phyloP scores from a whole-genome alignment of 2,329 filamentous ascomycete genomes.

The Sporothrix curviconia region DNA sequence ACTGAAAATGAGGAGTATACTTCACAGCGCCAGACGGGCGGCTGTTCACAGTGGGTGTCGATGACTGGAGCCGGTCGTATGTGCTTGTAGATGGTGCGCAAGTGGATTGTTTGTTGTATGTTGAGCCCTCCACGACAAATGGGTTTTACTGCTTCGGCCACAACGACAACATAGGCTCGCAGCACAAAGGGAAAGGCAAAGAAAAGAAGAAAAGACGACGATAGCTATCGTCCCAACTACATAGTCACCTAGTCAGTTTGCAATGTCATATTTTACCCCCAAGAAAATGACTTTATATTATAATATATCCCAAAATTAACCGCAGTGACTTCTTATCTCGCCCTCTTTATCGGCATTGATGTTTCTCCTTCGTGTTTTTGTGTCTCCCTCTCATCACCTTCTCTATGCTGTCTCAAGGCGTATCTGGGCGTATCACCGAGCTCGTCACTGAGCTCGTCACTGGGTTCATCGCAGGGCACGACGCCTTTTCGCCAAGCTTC shows the following conservation, averaged over 20 bases:
- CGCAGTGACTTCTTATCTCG: neutral
- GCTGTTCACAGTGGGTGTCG: neutral
- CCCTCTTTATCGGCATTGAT: no score
- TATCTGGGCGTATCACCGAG: no score
- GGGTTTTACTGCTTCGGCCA: neutral
- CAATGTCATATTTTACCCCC: no score
- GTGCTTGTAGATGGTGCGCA: neutral
- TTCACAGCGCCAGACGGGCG: conserved; percentile 1
- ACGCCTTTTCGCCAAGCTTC: neutral
- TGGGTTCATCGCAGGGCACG: no score
- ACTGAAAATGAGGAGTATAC: neutral
- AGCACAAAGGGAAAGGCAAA: neutral
- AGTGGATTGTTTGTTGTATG: neutral
- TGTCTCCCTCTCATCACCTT: neutral
- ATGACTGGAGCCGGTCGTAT: neutral
- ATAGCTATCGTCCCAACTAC: no score
- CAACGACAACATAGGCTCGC: neutral
- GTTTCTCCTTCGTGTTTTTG: no score
- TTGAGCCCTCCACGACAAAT: neutral
- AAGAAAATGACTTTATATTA: neutral
- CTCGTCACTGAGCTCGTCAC: no score
- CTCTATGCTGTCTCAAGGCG: no score
- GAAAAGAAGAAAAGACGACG: neutral
- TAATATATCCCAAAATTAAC: neutral
- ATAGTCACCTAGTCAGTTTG: no score